Evolutionary conservation across 164 flowering plant species (phyloP), one percentile per base, ranked within the genome.

Genomic region (Stephania yunnanensis): DNA sequence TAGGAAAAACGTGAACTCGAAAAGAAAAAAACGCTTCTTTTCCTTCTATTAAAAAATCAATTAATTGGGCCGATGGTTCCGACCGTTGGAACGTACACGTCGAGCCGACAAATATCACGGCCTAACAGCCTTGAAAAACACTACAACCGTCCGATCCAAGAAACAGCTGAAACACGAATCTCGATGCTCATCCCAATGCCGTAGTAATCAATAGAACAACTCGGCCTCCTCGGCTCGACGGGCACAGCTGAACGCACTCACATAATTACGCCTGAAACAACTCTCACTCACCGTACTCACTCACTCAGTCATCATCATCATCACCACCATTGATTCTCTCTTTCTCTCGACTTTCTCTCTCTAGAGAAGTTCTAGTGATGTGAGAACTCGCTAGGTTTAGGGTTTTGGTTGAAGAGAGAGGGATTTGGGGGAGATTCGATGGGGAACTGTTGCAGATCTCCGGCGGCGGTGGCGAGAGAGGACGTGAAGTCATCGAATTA

Each of bases 361-460:
- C 55, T 15, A 50, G 55, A 7, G 12, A 15, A 15, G 55, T 10
- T 48, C 73, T 25, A 25, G 72, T 74, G 52, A 84, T 84, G 84
- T 84, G 82, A 80, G 82, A 80, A 78, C 75, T 78, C 73, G 73
- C 75, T 75, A 68, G 71, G 46, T 76, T 75, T 78, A 74, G 80
- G 81, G 78, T 75, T 78, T 72, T n/a, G n/a, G 6, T 4, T 46
- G 66, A 80, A 73, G 30, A 65, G 30, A 31, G 5, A 25, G 19
- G 12, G 9, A 75, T 58, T 30, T 53, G 45, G 71, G 72, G 46
- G 11, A 69, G 74, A 72, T 76, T 78, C 30, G 61, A 91, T 91
- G 96, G 96, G 96, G 36, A 91, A 91, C 79, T 91, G 95, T 69
- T 91, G 93, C 79, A 89, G 95, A 89, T 91, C 93, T 87, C 93